Conservation (phyloP, 2,329 filamentous ascomycete genomes). For the Cytospora mali region DNA sequence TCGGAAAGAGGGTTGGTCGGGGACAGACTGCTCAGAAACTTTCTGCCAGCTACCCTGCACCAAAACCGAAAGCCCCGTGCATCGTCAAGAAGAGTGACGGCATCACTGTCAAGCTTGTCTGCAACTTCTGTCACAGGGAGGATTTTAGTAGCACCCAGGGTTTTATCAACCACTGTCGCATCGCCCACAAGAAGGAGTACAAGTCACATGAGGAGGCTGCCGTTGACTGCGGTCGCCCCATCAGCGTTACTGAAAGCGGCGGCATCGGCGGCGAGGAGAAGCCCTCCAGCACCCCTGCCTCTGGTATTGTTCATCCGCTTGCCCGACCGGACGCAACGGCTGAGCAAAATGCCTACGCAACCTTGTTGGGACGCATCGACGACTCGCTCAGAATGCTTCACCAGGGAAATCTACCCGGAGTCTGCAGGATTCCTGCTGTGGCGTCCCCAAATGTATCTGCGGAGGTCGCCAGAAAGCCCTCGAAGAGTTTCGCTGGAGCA, state of each 20-base stretch:
- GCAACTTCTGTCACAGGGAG: constrained; percentile 82
- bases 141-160: constrained; percentile 97
- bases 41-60: constrained; percentile 68
- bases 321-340: constrained; percentile 58
- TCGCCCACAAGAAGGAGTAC: constrained; percentile 90
- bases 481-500: constrained; percentile 53
- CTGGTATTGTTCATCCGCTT: constrained; percentile 64
- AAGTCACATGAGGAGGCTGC: constrained; percentile 96
- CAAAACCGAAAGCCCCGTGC: constrained; percentile 83
- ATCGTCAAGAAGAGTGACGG: constrained; percentile 85
- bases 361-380: constrained; percentile 56
- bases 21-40: constrained; percentile 62
- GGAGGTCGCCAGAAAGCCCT: constrained; percentile 33
- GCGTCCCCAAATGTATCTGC: constrained; percentile 31
- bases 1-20: constrained; percentile 55
- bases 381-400: constrained; percentile 56
- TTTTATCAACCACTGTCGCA: constrained; percentile 99
- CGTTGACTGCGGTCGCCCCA: constrained; percentile 79
- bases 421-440: constrained; percentile 47
- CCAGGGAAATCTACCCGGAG: constrained; percentile 54
- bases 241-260: constrained; percentile 68
- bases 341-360: constrained; percentile 54
- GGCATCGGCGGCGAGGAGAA: constrained; percentile 49
- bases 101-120: constrained; percentile 85
- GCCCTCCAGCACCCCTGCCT: constrained; percentile 35